A percentile compares a stretch with the other conserved stretches of the same genome.
These are phyloP conservation scores for Schizochytrium sp. DNA, from an alignment of 108 stramenopile species.

Conservation along the genomic window DNA sequence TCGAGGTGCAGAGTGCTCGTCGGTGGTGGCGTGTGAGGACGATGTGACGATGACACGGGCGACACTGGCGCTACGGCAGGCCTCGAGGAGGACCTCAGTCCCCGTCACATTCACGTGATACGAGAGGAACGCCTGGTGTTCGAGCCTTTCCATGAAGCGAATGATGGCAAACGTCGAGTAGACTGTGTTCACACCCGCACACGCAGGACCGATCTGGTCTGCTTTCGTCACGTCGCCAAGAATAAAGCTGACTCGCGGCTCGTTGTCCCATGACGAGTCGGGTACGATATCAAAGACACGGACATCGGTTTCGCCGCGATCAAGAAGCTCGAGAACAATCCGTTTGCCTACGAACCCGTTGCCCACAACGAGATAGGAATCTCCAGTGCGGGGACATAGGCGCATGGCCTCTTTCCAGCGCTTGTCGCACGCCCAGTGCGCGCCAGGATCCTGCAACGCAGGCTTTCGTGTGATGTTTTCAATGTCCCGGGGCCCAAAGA, in stretches of 20 bases:
- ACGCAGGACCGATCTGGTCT: not conserved
- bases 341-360: slow-evolving; percentile 15
- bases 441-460: not conserved
- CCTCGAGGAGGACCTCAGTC: not conserved
- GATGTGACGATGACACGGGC: not conserved
- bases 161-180: slow-evolving; percentile 20
- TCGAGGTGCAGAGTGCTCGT: not conserved
- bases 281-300: not conserved
- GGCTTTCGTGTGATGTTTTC: not conserved
- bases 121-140: slow-evolving; percentile 9
- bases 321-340: not conserved
- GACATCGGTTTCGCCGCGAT: not conserved
- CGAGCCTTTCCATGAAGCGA: slow-evolving; percentile 1
- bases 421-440: not conserved
- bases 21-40: slow-evolving; percentile 14
- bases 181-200: not conserved
- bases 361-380: not conserved
- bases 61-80: not conserved
- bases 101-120: not conserved
- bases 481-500: not conserved
- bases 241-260: not conserved
- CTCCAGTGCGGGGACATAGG: not conserved
- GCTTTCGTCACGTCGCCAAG: not conserved
- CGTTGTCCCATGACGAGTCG: not conserved
- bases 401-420: not conserved